Evolutionary conservation across 2,329 filamentous ascomycete genomes (phyloP).

Genomic region (Scytalidium lignicola): DNA sequence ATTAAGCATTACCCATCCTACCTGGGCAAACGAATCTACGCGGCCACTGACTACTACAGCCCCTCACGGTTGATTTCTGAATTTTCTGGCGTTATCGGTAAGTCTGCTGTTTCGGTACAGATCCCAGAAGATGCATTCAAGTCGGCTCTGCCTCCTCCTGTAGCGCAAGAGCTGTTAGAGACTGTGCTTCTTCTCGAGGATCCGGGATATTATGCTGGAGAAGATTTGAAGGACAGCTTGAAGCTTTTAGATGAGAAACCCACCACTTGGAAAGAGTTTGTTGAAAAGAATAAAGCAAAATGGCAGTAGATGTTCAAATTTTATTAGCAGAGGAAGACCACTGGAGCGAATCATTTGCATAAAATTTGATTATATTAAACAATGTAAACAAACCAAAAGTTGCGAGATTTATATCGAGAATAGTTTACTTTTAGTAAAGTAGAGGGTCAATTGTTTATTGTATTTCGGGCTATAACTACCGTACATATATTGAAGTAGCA

Average conservation of each 20-base stretch:
- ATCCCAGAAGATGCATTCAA: slow-evolving; percentile 33
- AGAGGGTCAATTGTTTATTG: too few species aligned
- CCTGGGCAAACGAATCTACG: slow-evolving; percentile 31
- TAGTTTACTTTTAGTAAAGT: too few species aligned
- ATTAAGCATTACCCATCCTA: slow-evolving; percentile 18
- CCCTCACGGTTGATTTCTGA: slow-evolving; percentile 30
- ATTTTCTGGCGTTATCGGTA: slow-evolving; percentile 31
- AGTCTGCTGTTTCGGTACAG: slow-evolving; percentile 26
- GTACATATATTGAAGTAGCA: too few species aligned
- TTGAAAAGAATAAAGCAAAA: slow-evolving; percentile 18
- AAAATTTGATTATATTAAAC: too few species aligned
- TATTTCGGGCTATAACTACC: too few species aligned
- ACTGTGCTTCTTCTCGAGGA: slow-evolving; percentile 43
- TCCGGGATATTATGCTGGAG: slow-evolving; percentile 44
- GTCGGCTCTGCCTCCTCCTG: slow-evolving; percentile 31
- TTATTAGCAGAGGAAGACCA: too few species aligned
- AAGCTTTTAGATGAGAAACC: slow-evolving; percentile 25
- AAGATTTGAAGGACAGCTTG: slow-evolving; percentile 29
- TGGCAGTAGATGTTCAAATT: too few species aligned
- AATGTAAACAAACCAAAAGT: too few species aligned
- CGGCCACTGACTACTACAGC: slow-evolving; percentile 32
- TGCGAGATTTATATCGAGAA: too few species aligned
- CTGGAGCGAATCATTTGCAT: too few species aligned
- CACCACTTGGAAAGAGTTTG: slow-evolving; percentile 32
- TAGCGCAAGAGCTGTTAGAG: slow-evolving; percentile 42